Evolutionary conservation across 305 asterid genomes (phyloP).

Genomic region (Solanum hybrid): DNA sequence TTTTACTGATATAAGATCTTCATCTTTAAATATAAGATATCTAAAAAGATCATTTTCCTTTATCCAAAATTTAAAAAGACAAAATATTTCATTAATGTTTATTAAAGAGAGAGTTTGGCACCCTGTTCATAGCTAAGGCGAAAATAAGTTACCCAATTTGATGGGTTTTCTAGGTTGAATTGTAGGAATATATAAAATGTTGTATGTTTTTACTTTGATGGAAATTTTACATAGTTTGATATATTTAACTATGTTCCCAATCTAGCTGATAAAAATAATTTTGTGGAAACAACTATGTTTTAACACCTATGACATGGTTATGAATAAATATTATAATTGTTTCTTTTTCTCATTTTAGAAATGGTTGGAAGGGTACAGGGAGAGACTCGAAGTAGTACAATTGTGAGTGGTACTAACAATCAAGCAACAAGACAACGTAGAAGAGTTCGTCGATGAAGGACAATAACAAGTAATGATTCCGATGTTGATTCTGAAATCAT

Average conservation of each 20-base stretch:
- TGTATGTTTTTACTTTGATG: background rate
- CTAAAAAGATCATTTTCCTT: no score
- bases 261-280: background rate
- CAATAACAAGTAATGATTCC: background rate
- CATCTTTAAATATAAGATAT: background rate
- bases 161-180: background rate
- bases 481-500: background rate
- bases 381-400: background rate
- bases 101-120: background rate
- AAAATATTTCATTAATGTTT: background rate
- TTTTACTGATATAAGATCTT: no score
- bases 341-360: background rate
- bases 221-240: background rate
- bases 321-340: background rate
- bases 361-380: background rate
- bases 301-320: background rate
- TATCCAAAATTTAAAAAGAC: background rate
- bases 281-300: no score
- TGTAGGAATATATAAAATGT: no score
- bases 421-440: background rate
- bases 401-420: background rate
- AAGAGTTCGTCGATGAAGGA: background rate
- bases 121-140: background rate
- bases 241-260: background rate
- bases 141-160: background rate